phyloP scores from a whole-genome alignment of 345 rosid species.

The Adansonia digitata region DNA sequence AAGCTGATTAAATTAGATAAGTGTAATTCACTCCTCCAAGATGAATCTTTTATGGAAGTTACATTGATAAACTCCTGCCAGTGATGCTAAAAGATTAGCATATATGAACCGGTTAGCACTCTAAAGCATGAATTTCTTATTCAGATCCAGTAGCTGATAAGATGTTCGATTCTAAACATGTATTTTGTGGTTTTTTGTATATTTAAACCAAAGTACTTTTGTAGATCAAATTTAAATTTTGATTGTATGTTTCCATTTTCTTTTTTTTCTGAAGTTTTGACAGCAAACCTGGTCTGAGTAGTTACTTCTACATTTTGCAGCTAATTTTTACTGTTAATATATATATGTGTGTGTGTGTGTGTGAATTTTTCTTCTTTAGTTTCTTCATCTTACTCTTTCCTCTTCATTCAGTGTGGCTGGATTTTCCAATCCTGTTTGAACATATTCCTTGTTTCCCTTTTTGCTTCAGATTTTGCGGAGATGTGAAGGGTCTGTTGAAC shows the following conservation, averaged over 20 bases:
- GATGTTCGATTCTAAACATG: neutral
- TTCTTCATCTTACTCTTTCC: neutral
- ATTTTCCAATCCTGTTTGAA: neutral
- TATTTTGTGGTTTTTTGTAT: neutral
- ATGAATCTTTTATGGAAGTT: neutral
- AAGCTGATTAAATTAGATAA: neutral
- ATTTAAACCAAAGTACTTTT: neutral
- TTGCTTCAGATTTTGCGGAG: slow-evolving; percentile 62
- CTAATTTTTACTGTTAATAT: neutral
- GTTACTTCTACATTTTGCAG: neutral
- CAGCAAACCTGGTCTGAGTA: neutral
- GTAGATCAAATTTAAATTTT: neutral
- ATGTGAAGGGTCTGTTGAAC: slow-evolving; percentile 78
- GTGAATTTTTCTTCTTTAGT: neutral
- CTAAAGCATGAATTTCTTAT: neutral
- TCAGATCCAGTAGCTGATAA: neutral
- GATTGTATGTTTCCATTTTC: neutral
- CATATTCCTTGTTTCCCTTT: neutral
- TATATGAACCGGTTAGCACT: neutral
- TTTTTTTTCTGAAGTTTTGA: neutral
- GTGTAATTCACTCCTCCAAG: neutral
- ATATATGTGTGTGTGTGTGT: neutral
- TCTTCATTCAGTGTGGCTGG: neutral
- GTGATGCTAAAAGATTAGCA: neutral
- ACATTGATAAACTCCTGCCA: neutral